Conservation (phyloP, 1,139 yeast genomes). For the Protomyces macrosporus region DNA sequence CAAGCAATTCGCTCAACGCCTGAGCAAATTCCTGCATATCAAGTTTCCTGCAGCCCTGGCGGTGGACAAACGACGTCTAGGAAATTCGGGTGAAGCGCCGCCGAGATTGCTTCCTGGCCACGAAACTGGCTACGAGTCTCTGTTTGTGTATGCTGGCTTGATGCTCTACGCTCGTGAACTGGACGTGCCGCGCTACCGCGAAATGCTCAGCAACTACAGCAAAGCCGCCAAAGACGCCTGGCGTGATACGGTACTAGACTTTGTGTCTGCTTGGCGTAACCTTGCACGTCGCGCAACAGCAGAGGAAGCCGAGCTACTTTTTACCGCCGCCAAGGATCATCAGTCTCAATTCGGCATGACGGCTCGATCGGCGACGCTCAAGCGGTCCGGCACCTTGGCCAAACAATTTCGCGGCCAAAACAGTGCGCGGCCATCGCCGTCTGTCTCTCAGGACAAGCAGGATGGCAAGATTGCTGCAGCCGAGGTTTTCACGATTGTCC, state of each 20-base stretch:
- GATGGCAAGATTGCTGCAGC: constrained; percentile 24
- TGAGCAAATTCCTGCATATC: constrained; percentile 23
- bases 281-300: constrained; percentile 24
- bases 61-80: background rate
- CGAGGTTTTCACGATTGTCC: constrained; percentile 31
- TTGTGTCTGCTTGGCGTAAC: constrained; percentile 38
- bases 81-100: background rate
- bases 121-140: constrained; percentile 16
- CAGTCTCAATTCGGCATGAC: constrained; percentile 1
- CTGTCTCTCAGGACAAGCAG: constrained; percentile 22
- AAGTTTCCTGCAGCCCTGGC: constrained; percentile 25
- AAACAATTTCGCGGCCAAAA: constrained; percentile 15
- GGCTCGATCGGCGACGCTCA: constrained; percentile 33
- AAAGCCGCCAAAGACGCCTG: constrained; percentile 35
- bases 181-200: constrained; percentile 41
- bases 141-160: constrained; percentile 50
- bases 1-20: constrained; percentile 20
- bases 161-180: constrained; percentile 62
- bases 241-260: constrained; percentile 35
- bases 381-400: constrained; percentile 33
- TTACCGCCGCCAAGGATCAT: constrained; percentile 26
- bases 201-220: constrained; percentile 40
- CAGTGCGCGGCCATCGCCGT: constrained; percentile 35
- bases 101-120: constrained; percentile 17
- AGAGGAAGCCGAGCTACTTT: constrained; percentile 33